These are phyloP conservation scores for Pinguiococcus pyrenoidosus DNA, from an alignment of 108 stramenopile genomes.

Conservation along the genomic window DNA sequence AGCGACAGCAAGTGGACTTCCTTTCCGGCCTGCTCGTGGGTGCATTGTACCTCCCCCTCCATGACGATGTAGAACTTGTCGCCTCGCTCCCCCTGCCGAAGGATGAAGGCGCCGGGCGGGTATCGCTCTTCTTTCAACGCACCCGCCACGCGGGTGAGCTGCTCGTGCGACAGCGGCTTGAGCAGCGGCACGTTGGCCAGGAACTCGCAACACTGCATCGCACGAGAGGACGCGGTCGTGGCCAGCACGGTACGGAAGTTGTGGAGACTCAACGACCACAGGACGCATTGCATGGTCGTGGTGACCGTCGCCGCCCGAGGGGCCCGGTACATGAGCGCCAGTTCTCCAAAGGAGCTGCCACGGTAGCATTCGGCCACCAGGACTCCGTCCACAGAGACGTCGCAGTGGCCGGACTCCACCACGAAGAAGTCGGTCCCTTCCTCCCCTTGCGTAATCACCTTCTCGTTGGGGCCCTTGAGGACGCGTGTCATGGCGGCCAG, in stretches of 20 bases:
- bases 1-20: too few relatives aligned
- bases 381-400: too few relatives aligned
- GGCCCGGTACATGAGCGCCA: constrained; percentile 46
- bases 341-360: constrained; percentile 50
- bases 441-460: constrained; percentile 30
- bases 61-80: too few relatives aligned
- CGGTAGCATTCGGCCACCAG: too few relatives aligned
- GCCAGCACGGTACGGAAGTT: constrained; percentile 40
- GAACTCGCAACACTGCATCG: constrained; percentile 35
- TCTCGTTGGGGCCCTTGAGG: background rate
- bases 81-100: constrained; percentile 36
- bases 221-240: constrained; percentile 25
- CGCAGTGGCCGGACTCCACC: constrained; percentile 16
- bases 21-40: too few relatives aligned
- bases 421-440: constrained; percentile 26
- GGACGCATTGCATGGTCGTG: constrained; percentile 1
- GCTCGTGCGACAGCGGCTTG: constrained; percentile 34
- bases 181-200: constrained; percentile 32
- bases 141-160: constrained; percentile 37
- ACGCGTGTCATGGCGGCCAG: constrained; percentile 19
- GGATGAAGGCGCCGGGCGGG: constrained; percentile 30
- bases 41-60: too few relatives aligned
- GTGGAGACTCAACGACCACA: constrained; percentile 37
- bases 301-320: constrained; percentile 43
- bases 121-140: constrained; percentile 21